A percentile compares a stretch with the other conserved stretches of the same genome.
phyloP scores from a whole-genome alignment of 345 rosid species.

The Sonneratia caseolaris region DNA sequence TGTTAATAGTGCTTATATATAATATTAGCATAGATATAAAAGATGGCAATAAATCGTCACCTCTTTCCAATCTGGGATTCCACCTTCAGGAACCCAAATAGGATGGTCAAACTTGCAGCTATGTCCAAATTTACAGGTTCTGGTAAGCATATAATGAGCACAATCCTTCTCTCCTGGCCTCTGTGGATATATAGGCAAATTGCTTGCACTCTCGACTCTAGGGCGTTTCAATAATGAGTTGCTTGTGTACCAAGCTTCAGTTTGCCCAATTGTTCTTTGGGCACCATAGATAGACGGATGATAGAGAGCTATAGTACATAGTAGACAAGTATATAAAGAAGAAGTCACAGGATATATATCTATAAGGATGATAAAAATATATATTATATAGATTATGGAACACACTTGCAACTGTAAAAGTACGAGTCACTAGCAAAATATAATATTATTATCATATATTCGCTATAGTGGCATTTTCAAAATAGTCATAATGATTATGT shows the following conservation, averaged over 20 bases:
- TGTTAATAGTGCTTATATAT: neutral
- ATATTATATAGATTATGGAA: conserved; percentile 13
- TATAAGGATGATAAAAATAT: conserved; percentile 31
- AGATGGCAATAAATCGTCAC: conserved; percentile 65
- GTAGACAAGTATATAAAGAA: conserved; percentile 43
- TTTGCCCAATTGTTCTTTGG: conserved; percentile 80
- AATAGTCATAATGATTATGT: neutral
- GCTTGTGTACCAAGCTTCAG: conserved; percentile 87
- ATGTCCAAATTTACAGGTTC: conserved; percentile 97
- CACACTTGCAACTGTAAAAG: conserved; percentile 1
- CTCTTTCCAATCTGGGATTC: conserved; percentile 99
- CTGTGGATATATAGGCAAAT: conserved; percentile 85
- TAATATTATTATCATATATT: neutral
- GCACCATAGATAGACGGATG: conserved; percentile 71
- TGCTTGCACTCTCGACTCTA: conserved; percentile 79
- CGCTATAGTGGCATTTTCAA: neutral
- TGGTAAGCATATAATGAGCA: conserved; percentile 97
- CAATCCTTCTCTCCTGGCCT: conserved; percentile 98
- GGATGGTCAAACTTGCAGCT: conserved; percentile 99
- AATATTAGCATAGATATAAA: conserved; percentile 28
- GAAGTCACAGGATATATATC: conserved; percentile 28
- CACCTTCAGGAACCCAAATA: conserved; percentile 99
- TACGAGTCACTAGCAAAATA: conserved; percentile 9
- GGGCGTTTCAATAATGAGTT: conserved; percentile 72
- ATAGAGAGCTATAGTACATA: conserved; percentile 85